Percentiles rank a stretch among this genome's conserved stretches.
Conservation (phyloP, 306 rosid species). For the Canavalia gladiata region DNA sequence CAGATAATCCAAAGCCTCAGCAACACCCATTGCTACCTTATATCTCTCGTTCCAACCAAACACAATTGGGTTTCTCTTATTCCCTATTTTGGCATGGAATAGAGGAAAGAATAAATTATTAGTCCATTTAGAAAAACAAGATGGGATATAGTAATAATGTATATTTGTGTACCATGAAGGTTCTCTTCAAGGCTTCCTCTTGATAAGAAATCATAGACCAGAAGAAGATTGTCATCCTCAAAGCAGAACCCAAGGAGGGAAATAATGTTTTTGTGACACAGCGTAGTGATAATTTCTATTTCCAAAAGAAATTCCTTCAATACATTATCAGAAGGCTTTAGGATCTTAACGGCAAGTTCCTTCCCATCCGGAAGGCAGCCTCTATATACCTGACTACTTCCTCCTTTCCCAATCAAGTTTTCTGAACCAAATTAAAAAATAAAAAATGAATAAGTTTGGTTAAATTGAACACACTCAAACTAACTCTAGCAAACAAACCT, state of each 20-base stretch:
- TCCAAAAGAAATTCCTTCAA: constrained; percentile 82
- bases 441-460: neutral
- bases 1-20: constrained; percentile 91
- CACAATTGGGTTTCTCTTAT: constrained; percentile 62
- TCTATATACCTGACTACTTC: constrained; percentile 89
- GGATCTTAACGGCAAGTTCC: constrained; percentile 93
- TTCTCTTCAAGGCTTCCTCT: constrained; percentile 99
- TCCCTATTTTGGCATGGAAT: constrained; percentile 58
- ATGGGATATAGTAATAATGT: neutral
- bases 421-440: constrained; percentile 57
- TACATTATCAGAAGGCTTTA: constrained; percentile 85
- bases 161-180: constrained; percentile 70
- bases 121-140: constrained; percentile 21
- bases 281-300: constrained; percentile 85
- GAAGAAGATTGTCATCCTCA: constrained; percentile 81
- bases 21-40: constrained; percentile 89
- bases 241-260: constrained; percentile 94
- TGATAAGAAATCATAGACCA: constrained; percentile 90
- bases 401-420: constrained; percentile 93
- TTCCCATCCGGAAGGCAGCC: constrained; percentile 90
- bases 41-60: constrained; percentile 94
- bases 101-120: constrained; percentile 39
- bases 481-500: constrained; percentile 60
- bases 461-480: constrained; percentile 35
- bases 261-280: constrained; percentile 86